A percentile compares a stretch with the other conserved stretches of the same genome.
Evolutionary conservation across 225 moss, liverwort and hornwort genomes (phyloP).

Genomic region (Marchantia paleacea): DNA sequence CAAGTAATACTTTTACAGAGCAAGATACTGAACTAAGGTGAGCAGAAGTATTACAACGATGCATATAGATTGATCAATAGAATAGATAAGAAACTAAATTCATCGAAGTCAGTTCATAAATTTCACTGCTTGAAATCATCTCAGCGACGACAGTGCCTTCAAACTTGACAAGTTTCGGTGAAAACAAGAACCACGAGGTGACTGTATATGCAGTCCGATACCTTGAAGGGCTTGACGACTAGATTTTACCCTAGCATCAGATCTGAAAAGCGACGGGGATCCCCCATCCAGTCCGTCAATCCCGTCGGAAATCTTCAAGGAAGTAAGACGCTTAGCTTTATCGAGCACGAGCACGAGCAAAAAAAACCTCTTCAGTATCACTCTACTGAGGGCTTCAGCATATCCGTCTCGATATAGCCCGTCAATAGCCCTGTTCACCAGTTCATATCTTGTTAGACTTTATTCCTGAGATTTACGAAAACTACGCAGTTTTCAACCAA

Average conservation of each 20-base stretch:
- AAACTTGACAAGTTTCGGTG: too few relatives aligned
- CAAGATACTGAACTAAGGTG: too few relatives aligned
- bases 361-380: conserved; percentile 70
- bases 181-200: too few relatives aligned
- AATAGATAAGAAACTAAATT: too few relatives aligned
- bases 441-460: not conserved
- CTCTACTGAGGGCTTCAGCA: conserved; percentile 63
- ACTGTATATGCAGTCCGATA: conserved; percentile 5
- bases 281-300: conserved; percentile 85
- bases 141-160: too few relatives aligned
- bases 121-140: too few relatives aligned
- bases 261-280: conserved; percentile 63
- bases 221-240: conserved; percentile 78
- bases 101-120: too few relatives aligned
- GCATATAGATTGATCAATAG: too few relatives aligned
- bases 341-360: conserved; percentile 75
- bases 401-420: conserved; percentile 74
- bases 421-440: conserved; percentile 54
- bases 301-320: conserved; percentile 50
- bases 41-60: too few relatives aligned
- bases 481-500: not conserved
- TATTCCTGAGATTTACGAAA: not conserved
- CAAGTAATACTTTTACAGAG: not conserved
- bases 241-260: conserved; percentile 59
- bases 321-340: conserved; percentile 62